Conservation (phyloP, 768 basidiomycete species). For the Leccinum uliginosum region DNA sequence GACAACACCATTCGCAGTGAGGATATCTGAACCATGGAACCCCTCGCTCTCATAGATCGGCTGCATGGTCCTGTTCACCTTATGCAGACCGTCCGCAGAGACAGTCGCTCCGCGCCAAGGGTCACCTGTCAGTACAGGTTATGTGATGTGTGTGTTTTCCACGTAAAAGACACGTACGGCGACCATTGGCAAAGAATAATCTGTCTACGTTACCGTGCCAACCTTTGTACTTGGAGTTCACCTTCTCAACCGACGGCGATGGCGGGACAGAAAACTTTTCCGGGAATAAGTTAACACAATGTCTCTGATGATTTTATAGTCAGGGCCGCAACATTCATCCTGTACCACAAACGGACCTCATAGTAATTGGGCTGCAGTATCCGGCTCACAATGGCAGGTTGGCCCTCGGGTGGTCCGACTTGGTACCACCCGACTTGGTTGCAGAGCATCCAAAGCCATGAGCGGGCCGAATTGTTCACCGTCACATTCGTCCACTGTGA, state of each 20-base stretch:
- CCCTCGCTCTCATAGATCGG: conserved; percentile 58
- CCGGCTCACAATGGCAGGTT: conserved; percentile 34
- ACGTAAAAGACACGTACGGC: conserved; percentile 39
- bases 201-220: conserved; percentile 57
- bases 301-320: conserved; percentile 40
- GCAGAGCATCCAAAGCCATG: conserved; percentile 75
- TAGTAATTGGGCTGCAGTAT: conserved; percentile 29
- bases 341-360: conserved; percentile 16
- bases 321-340: neutral
- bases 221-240: conserved; percentile 52
- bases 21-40: conserved; percentile 66
- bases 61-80: conserved; percentile 46
- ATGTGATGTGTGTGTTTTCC: neutral
- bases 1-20: conserved; percentile 34
- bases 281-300: conserved; percentile 67
- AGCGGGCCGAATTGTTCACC: conserved; percentile 52
- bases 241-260: conserved; percentile 38
- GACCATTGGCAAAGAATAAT: conserved; percentile 69
- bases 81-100: conserved; percentile 48
- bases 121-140: conserved; percentile 45
- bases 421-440: conserved; percentile 60
- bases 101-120: conserved; percentile 74
- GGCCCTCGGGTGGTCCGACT: conserved; percentile 34
- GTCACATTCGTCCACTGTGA: conserved; percentile 50
- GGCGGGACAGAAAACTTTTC: conserved; percentile 49